Evolutionary conservation across 1,139 yeast genomes (phyloP).

Genomic region (Hanseniaspora uvarum): DNA sequence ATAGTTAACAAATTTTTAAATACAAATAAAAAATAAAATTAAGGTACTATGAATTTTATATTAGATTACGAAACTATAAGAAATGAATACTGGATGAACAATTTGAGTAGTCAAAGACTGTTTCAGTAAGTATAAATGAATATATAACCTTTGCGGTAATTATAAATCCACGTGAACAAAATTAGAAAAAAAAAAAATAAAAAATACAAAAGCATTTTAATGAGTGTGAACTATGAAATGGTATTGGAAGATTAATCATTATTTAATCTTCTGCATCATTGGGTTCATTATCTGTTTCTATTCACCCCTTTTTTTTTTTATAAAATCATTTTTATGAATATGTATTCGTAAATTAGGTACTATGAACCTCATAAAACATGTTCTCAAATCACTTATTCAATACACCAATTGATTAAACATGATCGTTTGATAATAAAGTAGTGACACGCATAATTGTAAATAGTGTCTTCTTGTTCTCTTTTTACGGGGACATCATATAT

Average conservation of each 20-base stretch:
- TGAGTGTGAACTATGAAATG: not conserved
- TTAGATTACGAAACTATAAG: not conserved
- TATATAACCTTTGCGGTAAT: constrained; percentile 11
- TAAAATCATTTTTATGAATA: too few species aligned
- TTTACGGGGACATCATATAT: not conserved
- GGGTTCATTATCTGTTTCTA: too few species aligned
- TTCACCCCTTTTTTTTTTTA: too few species aligned
- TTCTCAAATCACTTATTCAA: too few species aligned
- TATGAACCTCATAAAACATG: too few species aligned
- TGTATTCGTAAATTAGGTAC: too few species aligned
- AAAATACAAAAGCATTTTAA: not conserved
- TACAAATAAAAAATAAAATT: not conserved
- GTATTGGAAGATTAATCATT: too few species aligned
- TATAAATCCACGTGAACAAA: constrained; percentile 8
- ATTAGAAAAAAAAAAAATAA: constrained; percentile 1
- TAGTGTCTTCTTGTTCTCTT: not conserved
- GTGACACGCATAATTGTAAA: too few species aligned
- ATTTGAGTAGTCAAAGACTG: not conserved
- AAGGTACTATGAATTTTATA: not conserved
- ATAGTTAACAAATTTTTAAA: constrained; percentile 19
- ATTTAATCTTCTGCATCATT: too few species aligned
- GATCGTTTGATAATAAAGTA: too few species aligned
- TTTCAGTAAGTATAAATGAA: constrained; percentile 1
- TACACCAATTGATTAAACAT: not conserved
- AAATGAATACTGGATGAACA: not conserved